Evolutionary conservation across 169 alveolate genomes (phyloP).

Genomic region (Theileria annulata): DNA sequence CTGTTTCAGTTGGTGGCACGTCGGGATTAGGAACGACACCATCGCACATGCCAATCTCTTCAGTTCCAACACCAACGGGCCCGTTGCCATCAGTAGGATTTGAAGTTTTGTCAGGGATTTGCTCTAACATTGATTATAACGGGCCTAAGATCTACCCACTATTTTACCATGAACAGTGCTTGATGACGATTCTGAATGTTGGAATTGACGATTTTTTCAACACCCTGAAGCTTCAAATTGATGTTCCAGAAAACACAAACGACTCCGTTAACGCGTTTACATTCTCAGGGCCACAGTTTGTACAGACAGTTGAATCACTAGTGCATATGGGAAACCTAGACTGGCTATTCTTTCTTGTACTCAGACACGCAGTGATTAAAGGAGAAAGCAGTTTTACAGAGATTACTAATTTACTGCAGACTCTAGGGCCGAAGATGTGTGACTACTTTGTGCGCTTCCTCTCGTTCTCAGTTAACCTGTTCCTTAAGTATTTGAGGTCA

Average conservation of each 20-base stretch:
- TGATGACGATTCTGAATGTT: constrained; percentile 39
- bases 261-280: constrained; percentile 60
- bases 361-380: constrained; percentile 64
- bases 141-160: constrained; percentile 18
- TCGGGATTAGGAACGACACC: constrained; percentile 1
- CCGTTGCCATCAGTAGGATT: constrained; percentile 3
- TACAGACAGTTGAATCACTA: constrained; percentile 66
- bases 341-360: constrained; percentile 69
- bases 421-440: constrained; percentile 69
- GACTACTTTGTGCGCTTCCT: constrained; percentile 71
- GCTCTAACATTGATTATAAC: constrained; percentile 21
- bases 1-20: neutral
- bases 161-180: constrained; percentile 46
- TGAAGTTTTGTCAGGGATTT: constrained; percentile 6
- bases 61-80: constrained; percentile 6
- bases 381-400: constrained; percentile 72
- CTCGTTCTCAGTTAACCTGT: constrained; percentile 81
- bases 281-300: constrained; percentile 60
- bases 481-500: constrained; percentile 78
- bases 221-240: constrained; percentile 32
- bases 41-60: neutral
- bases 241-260: constrained; percentile 58
- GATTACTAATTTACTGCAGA: constrained; percentile 64
- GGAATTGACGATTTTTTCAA: constrained; percentile 53
- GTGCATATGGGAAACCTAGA: constrained; percentile 66